Evolutionary conservation across 139 green algal species (phyloP).

Genomic region (Tetratostichococcus sp.): DNA sequence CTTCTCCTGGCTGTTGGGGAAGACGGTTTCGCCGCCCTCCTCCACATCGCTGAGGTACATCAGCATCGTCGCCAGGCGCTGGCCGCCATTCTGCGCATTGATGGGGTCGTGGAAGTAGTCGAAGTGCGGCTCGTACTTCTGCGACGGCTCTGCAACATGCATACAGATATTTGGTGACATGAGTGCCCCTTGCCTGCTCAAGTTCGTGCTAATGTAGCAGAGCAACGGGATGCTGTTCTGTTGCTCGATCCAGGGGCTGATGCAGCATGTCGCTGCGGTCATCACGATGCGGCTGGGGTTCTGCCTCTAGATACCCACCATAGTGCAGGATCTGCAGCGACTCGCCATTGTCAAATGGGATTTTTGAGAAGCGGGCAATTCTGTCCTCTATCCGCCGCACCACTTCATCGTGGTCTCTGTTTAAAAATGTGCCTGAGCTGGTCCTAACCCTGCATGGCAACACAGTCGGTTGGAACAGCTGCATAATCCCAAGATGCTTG

Average conservation of each 20-base stretch:
- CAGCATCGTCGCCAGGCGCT: slow-evolving; percentile 75
- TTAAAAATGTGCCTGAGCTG: slow-evolving; percentile 39
- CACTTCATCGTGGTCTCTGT: slow-evolving; percentile 40
- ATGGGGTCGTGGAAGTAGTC: slow-evolving; percentile 78
- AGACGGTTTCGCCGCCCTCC: slow-evolving; percentile 34
- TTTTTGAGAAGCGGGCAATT: slow-evolving; percentile 41
- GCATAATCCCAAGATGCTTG: too few species aligned
- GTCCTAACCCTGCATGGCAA: slow-evolving; percentile 30
- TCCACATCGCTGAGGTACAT: slow-evolving; percentile 70
- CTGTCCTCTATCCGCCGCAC: slow-evolving; percentile 52
- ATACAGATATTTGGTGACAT: too few species aligned
- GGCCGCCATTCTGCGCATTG: slow-evolving; percentile 41
- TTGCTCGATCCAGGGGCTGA: too few species aligned
- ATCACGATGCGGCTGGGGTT: too few species aligned
- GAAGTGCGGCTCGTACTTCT: slow-evolving; percentile 80
- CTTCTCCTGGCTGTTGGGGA: slow-evolving; percentile 12
- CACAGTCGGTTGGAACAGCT: too few species aligned
- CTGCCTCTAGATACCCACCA: too few species aligned
- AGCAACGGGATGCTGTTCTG: too few species aligned
- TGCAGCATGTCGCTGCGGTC: too few species aligned
- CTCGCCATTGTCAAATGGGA: slow-evolving; percentile 42
- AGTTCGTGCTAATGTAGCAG: too few species aligned
- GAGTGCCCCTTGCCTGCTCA: too few species aligned
- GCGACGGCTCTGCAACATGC: slow-evolving; percentile 64
- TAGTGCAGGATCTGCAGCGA: slow-evolving; percentile 39